A percentile compares a stretch with the other conserved stretches of the same genome.
Conservation (phyloP, 306 rosid species). For the Ammopiptanthus mongolicus region DNA sequence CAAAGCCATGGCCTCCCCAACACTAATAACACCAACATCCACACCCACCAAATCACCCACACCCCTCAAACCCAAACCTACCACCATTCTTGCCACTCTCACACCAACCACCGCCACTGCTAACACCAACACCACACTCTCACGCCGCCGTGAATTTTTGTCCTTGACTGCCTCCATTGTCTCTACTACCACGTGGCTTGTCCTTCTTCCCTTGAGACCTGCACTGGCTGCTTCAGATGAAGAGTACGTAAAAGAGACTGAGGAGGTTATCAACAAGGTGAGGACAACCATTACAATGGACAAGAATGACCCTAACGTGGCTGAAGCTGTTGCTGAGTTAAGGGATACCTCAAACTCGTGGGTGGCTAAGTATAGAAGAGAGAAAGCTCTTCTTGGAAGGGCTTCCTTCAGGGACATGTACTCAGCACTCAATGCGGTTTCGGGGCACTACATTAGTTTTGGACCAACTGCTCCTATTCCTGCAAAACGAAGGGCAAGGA, state of each 20-base stretch:
- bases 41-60: constrained; percentile 59
- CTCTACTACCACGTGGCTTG: constrained; percentile 27
- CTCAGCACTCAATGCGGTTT: constrained; percentile 87
- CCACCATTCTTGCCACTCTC: constrained; percentile 18
- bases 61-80: constrained; percentile 43
- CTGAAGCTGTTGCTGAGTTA: constrained; percentile 66
- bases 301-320: constrained; percentile 71
- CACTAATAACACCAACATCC: constrained; percentile 81
- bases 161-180: constrained; percentile 42
- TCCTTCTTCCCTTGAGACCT: constrained; percentile 30
- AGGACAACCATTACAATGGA: constrained; percentile 67
- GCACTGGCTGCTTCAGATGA: constrained; percentile 64
- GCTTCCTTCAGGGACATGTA: constrained; percentile 84
- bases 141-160: constrained; percentile 70
- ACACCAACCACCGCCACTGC: not conserved
- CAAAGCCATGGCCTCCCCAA: constrained; percentile 66
- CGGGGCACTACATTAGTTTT: constrained; percentile 88
- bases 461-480: constrained; percentile 97
- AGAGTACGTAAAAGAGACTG: constrained; percentile 80
- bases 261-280: constrained; percentile 69
- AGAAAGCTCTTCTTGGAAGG: constrained; percentile 71
- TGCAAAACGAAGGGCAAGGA: constrained; percentile 67
- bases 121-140: not conserved
- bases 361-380: constrained; percentile 94
- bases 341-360: constrained; percentile 76